Evolutionary conservation across 2,329 filamentous ascomycete species (phyloP).

Genomic region (Orbilia javanica): DNA sequence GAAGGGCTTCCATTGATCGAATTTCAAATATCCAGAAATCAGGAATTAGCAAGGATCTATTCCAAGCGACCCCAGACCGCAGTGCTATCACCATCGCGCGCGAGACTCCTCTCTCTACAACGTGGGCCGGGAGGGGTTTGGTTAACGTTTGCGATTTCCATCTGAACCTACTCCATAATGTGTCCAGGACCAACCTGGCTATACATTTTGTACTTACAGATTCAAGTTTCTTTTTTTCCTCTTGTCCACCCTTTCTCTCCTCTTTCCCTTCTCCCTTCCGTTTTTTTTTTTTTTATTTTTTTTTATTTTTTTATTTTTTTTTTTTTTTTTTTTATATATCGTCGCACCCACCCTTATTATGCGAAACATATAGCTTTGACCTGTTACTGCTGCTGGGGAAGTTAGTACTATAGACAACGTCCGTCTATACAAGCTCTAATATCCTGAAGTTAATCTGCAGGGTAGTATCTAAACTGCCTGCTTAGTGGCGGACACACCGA

Average conservation of each 20-base stretch:
- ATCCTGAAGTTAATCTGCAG: slow-evolving; percentile 33
- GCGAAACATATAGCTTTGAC: slow-evolving; percentile 54
- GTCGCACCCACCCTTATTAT: slow-evolving; percentile 43
- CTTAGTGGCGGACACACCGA: slow-evolving; percentile 52
- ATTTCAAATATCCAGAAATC: slow-evolving; percentile 55
- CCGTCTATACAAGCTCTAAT: slow-evolving; percentile 24
- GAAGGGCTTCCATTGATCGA: slow-evolving; percentile 12
- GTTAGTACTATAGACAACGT: slow-evolving; percentile 19
- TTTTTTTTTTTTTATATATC: slow-evolving; percentile 16
- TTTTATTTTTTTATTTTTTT: no score
- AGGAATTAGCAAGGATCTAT: slow-evolving; percentile 41
- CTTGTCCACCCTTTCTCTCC: slow-evolving; percentile 6
- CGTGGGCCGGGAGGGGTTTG: slow-evolving; percentile 53
- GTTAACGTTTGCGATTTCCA: slow-evolving; percentile 50
- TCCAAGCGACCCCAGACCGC: slow-evolving; percentile 51
- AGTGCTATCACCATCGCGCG: slow-evolving; percentile 35
- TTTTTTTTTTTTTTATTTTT: slow-evolving; percentile 8
- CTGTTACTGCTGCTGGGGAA: slow-evolving; percentile 42
- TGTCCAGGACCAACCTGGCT: slow-evolving; percentile 27
- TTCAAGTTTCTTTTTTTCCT: background rate
- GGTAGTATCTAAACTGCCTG: slow-evolving; percentile 42
- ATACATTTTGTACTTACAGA: background rate
- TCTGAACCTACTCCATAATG: slow-evolving; percentile 10
- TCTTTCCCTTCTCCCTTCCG: slow-evolving; percentile 12
- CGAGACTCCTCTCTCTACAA: slow-evolving; percentile 44